A percentile compares a stretch with the other conserved stretches of the same genome.
Evolutionary conservation across 129 eudicot species (phyloP).

Genomic region (Chrysanthemum seticuspe): DNA sequence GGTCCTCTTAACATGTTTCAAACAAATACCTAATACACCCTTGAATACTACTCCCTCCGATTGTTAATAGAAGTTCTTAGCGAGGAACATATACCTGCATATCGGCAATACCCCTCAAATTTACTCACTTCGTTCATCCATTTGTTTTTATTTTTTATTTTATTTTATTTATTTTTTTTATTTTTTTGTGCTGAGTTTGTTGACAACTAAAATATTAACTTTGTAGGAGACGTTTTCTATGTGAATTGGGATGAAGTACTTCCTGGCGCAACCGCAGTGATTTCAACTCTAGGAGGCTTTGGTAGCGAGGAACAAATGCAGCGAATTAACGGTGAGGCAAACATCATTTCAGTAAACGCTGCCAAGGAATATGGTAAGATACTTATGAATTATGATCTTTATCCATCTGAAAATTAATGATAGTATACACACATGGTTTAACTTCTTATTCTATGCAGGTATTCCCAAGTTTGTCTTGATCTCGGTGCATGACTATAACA

Average conservation of each 20-base stretch:
- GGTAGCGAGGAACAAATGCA: conserved; percentile 98
- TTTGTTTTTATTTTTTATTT: not conserved
- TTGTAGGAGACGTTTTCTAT: conserved; percentile 93
- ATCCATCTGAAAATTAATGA: not conserved
- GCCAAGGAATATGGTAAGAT: conserved; percentile 82
- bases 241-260: conserved; percentile 97
- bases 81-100: conserved; percentile 15
- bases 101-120: conserved; percentile 17
- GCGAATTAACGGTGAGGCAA: conserved; percentile 96
- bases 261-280: conserved; percentile 89
- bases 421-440: not conserved
- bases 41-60: not conserved
- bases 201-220: not conserved
- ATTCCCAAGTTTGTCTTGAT: conserved; percentile 88
- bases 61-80: not conserved
- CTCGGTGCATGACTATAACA: conserved; percentile 94
- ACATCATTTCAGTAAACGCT: conserved; percentile 74
- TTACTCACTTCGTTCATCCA: not conserved
- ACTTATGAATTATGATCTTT: not conserved
- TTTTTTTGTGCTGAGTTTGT: not conserved
- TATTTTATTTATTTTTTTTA: not conserved
- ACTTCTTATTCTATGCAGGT: conserved; percentile 42
- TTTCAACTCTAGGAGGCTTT: conserved; percentile 95
- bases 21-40: no score
- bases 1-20: no score